Evolutionary conservation across 2,329 filamentous ascomycete genomes (phyloP).

Genomic region (Alternaria gaisen): DNA sequence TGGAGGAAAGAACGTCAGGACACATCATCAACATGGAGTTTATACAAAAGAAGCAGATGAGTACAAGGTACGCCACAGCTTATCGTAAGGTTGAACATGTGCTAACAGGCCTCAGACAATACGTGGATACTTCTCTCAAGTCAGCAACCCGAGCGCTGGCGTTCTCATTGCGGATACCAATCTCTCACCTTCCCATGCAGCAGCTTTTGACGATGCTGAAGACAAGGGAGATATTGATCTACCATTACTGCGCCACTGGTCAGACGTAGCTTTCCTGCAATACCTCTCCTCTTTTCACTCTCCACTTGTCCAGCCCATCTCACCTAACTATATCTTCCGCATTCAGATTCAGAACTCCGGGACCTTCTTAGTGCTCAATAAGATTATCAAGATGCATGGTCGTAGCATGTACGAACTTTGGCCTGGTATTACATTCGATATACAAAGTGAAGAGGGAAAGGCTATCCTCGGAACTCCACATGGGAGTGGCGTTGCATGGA

Average conservation of each 20-base stretch:
- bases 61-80: background rate
- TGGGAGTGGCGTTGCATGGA: constrained; percentile 6
- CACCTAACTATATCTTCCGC: constrained; percentile 12
- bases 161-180: background rate
- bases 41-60: background rate
- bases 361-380: background rate
- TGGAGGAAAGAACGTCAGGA: background rate
- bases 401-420: background rate
- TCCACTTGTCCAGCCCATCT: background rate
- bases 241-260: constrained; percentile 20
- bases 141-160: background rate
- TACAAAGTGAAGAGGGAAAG: constrained; percentile 19
- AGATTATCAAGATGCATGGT: background rate
- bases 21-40: background rate
- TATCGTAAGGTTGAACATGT: background rate
- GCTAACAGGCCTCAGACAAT: background rate
- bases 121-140: background rate
- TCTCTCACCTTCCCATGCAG: background rate
- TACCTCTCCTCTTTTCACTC: background rate
- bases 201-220: background rate
- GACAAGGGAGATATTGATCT: background rate
- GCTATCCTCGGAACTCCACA: constrained; percentile 22
- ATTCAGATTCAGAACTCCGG: constrained; percentile 7
- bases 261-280: constrained; percentile 24
- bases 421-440: constrained; percentile 8